Percentiles rank a stretch among this genome's conserved stretches.
phyloP scores from a whole-genome alignment of 2,329 filamentous ascomycete species.

The Cytospora piceicola region DNA sequence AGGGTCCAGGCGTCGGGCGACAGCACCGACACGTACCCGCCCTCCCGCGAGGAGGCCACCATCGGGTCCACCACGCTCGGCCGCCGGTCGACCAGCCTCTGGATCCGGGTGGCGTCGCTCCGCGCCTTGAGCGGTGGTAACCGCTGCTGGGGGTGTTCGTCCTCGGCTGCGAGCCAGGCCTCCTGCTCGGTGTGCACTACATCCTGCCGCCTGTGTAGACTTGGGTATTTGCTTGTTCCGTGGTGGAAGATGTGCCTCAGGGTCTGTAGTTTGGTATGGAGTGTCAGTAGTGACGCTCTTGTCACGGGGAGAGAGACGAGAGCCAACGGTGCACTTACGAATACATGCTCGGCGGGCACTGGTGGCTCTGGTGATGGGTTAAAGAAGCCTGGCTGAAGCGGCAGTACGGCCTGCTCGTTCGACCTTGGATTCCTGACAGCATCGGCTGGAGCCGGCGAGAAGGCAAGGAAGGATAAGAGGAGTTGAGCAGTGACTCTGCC shows the following conservation, averaged over 20 bases:
- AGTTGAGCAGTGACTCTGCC: constrained; percentile 66
- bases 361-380: constrained; percentile 47
- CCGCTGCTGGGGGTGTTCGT: constrained; percentile 55
- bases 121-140: constrained; percentile 61
- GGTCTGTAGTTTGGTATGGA: constrained; percentile 46
- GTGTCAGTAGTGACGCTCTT: constrained; percentile 2
- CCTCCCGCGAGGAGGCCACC: constrained; percentile 71
- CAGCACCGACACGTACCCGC: constrained; percentile 69
- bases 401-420: constrained; percentile 50
- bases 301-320: constrained; percentile 7
- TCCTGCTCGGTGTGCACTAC: constrained; percentile 58
- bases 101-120: constrained; percentile 70
- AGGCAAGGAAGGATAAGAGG: constrained; percentile 69
- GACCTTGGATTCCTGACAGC: constrained; percentile 36
- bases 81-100: constrained; percentile 79
- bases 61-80: constrained; percentile 78
- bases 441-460: constrained; percentile 50
- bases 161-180: constrained; percentile 66
- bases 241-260: constrained; percentile 93
- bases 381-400: constrained; percentile 45
- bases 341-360: constrained; percentile 58
- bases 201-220: constrained; percentile 77
- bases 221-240: constrained; percentile 77
- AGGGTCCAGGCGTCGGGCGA: constrained; percentile 79
- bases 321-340: constrained; percentile 44